Evolutionary conservation across 345 rosid species (phyloP).

Genomic region (Euphorbia peplus): DNA sequence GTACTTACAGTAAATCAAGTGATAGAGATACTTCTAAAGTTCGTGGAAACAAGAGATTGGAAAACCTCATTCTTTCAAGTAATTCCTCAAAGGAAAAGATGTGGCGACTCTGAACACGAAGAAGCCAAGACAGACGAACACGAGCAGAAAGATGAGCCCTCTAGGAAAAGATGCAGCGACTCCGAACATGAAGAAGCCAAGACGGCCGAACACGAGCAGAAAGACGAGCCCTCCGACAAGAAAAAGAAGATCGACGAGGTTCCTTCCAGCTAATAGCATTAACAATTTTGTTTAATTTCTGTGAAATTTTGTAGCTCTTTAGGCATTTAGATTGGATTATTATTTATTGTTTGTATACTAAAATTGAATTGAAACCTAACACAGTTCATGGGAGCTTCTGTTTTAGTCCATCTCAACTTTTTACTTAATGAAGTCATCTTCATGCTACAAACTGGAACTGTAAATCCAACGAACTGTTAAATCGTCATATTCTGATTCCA

Average conservation of each 20-base stretch:
- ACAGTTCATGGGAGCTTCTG: too few relatives aligned
- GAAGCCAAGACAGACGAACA: conserved; percentile 27
- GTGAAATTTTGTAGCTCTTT: background rate
- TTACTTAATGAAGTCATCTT: too few relatives aligned
- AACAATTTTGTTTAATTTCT: background rate
- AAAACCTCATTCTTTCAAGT: conserved; percentile 80
- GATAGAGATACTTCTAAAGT: conserved; percentile 80
- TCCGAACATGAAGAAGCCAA: conserved; percentile 29
- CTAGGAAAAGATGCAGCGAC: conserved; percentile 68
- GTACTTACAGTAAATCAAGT: conserved; percentile 97
- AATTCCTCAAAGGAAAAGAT: conserved; percentile 85
- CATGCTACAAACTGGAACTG: too few relatives aligned
- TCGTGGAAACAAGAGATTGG: conserved; percentile 82
- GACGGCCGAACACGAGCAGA: conserved; percentile 24
- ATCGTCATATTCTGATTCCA: too few relatives aligned
- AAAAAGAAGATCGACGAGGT: conserved; percentile 54
- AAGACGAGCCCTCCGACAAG: conserved; percentile 39
- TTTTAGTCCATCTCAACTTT: too few relatives aligned
- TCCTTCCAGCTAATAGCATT: conserved; percentile 26
- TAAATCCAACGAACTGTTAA: too few relatives aligned
- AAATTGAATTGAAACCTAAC: background rate
- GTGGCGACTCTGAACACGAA: conserved; percentile 34
- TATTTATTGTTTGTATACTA: background rate
- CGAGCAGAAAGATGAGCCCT: conserved; percentile 30
- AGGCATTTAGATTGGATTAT: background rate